Percentiles rank a stretch among this genome's conserved stretches.
These are phyloP conservation scores for Boletus subcaerulescens DNA, from an alignment of 768 basidiomycete genomes.

Conservation along the genomic window DNA sequence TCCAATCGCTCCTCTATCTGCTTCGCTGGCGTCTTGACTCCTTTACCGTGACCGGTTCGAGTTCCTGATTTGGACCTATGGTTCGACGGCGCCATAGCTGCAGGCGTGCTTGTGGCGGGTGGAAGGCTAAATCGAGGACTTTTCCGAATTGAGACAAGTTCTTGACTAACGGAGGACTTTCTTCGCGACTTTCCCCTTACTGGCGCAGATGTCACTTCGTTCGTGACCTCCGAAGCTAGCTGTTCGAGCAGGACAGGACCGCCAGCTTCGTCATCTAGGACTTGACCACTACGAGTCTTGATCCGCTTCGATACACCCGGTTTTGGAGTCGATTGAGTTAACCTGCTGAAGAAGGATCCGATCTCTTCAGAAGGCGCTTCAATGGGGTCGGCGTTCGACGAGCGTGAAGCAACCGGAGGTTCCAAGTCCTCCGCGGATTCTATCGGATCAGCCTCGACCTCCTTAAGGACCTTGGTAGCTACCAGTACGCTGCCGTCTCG, in stretches of 20 bases:
- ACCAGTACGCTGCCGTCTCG: background rate
- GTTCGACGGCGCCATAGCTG: background rate
- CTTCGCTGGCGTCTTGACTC: slow-evolving; percentile 14
- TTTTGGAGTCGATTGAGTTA: slow-evolving; percentile 23
- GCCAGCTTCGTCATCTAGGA: slow-evolving; percentile 25
- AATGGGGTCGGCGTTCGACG: slow-evolving; percentile 29
- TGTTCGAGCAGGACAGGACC: slow-evolving; percentile 22
- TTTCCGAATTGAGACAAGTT: slow-evolving; percentile 19
- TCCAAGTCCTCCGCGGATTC: slow-evolving; percentile 40
- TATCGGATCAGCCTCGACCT: slow-evolving; percentile 38
- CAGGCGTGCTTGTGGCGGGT: slow-evolving; percentile 9
- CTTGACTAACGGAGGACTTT: slow-evolving; percentile 22
- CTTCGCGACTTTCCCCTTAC: slow-evolving; percentile 16
- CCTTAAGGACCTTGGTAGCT: background rate
- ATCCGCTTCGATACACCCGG: slow-evolving; percentile 40
- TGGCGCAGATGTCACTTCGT: slow-evolving; percentile 21
- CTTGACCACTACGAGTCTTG: slow-evolving; percentile 39
- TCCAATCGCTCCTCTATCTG: background rate
- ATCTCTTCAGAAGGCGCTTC: slow-evolving; percentile 18
- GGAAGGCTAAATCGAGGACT: slow-evolving; percentile 14
- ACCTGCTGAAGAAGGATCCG: background rate
- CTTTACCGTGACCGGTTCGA: background rate
- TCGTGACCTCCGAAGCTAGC: slow-evolving; percentile 14
- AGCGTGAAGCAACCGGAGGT: slow-evolving; percentile 6
- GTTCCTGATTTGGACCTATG: background rate